These are phyloP conservation scores for Starmerella vaccinii DNA, from an alignment of 805 yeast species.

Conservation along the genomic window DNA sequence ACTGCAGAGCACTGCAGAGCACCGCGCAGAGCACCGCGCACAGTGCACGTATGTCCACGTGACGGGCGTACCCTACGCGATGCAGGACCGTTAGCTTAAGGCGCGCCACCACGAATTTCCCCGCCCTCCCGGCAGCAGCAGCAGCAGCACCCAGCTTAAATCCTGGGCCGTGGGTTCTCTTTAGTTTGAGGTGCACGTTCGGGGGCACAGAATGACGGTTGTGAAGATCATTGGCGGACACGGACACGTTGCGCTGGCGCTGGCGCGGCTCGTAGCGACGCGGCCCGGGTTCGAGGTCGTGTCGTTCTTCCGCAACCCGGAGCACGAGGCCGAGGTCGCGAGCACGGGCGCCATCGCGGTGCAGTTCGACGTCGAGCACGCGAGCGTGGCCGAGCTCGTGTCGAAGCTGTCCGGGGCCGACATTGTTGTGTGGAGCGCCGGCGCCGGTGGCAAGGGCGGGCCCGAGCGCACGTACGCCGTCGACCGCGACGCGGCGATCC, in stretches of 20 bases:
- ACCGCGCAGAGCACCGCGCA: too few relatives aligned
- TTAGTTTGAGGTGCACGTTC: too few relatives aligned
- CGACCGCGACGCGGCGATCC: conserved; percentile 55
- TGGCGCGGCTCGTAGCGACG: conserved; percentile 33
- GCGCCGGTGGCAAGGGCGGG: conserved; percentile 47
- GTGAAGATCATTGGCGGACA: conserved; percentile 50
- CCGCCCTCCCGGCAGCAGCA: too few relatives aligned
- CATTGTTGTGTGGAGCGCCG: conserved; percentile 52
- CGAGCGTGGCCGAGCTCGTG: conserved; percentile 32
- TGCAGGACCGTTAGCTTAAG: too few relatives aligned
- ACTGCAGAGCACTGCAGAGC: too few relatives aligned
- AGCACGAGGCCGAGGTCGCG: conserved; percentile 37
- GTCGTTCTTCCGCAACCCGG: conserved; percentile 38
- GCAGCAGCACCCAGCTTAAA: too few relatives aligned
- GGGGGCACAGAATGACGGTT: conserved; percentile 12
- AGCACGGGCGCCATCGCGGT: conserved; percentile 34
- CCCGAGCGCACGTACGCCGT: conserved; percentile 39
- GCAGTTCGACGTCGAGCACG: conserved; percentile 32
- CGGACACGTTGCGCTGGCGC: conserved; percentile 47
- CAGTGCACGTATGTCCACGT: too few relatives aligned
- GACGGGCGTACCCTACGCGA: too few relatives aligned
- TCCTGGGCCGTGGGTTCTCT: too few relatives aligned
- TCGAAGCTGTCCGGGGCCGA: conserved; percentile 39
- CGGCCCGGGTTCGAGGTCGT: conserved; percentile 29
- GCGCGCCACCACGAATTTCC: not conserved